Base-by-base conservation (phyloP, 352 stramenopile species). In the Pythium myriotylum region DNA sequence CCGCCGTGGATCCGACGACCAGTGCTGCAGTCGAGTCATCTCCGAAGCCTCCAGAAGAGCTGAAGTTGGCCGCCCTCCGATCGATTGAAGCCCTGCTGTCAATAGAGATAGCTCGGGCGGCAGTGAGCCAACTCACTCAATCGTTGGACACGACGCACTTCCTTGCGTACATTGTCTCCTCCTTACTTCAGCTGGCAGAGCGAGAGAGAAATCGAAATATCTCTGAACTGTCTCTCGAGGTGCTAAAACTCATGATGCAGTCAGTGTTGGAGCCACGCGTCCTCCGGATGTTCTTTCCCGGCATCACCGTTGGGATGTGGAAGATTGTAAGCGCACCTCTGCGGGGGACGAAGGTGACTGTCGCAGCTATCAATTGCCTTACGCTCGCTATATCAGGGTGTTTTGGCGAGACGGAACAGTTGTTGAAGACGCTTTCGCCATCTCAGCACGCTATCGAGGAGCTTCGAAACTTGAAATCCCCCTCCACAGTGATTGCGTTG, bases 281-380 rank as follows among this genome's bases (percentile, higher is more conserved):
- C 9, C 64, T 92, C 46, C 72, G 81, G 0, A 79, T 89, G 66
- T 89, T 92, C 59, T 81, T 94, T 26, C 85, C 85, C 7, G 87
- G 87, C 20, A 55, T 94, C 45, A 70, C 72, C 9, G 70, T 81
- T 35, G 72, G 79, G 4, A 74, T 93, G 58, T 93, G 78, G 74
- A 86, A 84, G 48, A 68, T 71, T 33, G 67, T 86, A 1, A 83
- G 86, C 26, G 76, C 80, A n/a, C 81, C 83, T 20, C 73, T 88
- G 40, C 80, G 91, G 59, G 54, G 76, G 12, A 92, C 84, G 1
- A 87, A 78, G 24, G 77, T 94, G 26, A 70, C 80, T 19, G 79
- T 84, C 39, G 73, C 73, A 16, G 84, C 84, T 2, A 49, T 95
- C 33, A 51, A 69, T 16, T 93, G 83, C 62, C 66, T 94, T 17